Conservation (phyloP, 352 stramenopile species). For the Aphanomyces astaci region DNA sequence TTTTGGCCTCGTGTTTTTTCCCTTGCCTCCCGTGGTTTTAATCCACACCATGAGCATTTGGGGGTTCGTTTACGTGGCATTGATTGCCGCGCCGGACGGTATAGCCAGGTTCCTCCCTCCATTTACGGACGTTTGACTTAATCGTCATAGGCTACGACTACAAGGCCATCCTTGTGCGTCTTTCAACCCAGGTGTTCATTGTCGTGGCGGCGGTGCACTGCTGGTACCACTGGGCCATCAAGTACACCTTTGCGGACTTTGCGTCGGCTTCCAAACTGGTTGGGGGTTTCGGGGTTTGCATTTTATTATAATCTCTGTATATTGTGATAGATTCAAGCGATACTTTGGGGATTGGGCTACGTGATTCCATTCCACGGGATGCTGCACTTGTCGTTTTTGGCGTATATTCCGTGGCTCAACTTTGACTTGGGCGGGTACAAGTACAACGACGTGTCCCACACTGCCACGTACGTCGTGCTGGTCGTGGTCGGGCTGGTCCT, state of each 20-base stretch:
- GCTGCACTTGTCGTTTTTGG: constrained; percentile 69
- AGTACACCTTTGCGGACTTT: constrained; percentile 44
- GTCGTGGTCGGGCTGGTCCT: constrained; percentile 31
- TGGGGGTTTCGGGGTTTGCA: too few relatives aligned
- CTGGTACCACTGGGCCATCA: constrained; percentile 37
- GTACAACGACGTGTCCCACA: constrained; percentile 27
- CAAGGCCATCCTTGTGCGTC: constrained; percentile 34
- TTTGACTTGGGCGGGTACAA: constrained; percentile 54
- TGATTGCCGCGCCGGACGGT: constrained; percentile 46
- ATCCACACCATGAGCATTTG: constrained; percentile 49
- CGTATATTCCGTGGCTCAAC: constrained; percentile 67
- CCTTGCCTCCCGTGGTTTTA: constrained; percentile 35
- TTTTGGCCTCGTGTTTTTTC: constrained; percentile 47
- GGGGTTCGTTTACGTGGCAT: constrained; percentile 65
- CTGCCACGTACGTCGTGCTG: constrained; percentile 56
- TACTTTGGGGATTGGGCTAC: constrained; percentile 58
- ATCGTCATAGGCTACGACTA: constrained; percentile 40
- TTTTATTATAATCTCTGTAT: constrained; percentile 19
- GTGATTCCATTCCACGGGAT: constrained; percentile 59
- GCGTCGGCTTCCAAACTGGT: constrained; percentile 6
- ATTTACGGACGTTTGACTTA: neutral
- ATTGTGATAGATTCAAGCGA: constrained; percentile 28
- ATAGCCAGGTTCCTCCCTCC: neutral
- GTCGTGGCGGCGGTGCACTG: constrained; percentile 48
- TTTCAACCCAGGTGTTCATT: constrained; percentile 47